Percentiles rank a stretch among this genome's conserved stretches.
Evolutionary conservation across 257 asterid genomes (phyloP).

Genomic region (Cinchona pubescens): DNA sequence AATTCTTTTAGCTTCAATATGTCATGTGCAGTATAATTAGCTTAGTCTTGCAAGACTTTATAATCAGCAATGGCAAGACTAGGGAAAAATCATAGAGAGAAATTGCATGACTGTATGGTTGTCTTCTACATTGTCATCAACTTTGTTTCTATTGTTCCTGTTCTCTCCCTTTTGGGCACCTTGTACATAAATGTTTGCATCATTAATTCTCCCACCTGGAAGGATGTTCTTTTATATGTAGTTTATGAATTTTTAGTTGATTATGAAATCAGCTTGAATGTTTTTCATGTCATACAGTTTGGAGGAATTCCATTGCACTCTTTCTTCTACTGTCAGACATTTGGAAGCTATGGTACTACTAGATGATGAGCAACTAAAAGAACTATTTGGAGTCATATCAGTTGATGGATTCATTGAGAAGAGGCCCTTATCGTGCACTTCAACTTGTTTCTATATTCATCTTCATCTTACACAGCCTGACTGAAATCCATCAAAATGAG

Average conservation of each 20-base stretch:
- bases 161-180: not conserved
- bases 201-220: not conserved
- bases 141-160: not conserved
- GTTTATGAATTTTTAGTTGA: not conserved
- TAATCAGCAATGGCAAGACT: not conserved
- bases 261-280: not conserved
- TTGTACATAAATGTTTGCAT: not conserved
- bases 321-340: slow-evolving; percentile 54
- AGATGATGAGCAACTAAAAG: slow-evolving; percentile 43
- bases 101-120: not conserved
- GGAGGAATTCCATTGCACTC: slow-evolving; percentile 59
- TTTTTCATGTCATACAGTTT: slow-evolving; percentile 44
- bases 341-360: slow-evolving; percentile 53
- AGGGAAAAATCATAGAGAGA: not conserved
- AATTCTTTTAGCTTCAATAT: not conserved
- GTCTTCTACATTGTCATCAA: too few relatives aligned
- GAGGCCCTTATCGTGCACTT: slow-evolving; percentile 72
- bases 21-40: not conserved
- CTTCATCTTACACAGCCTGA: slow-evolving; percentile 49
- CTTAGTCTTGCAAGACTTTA: not conserved
- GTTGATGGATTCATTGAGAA: slow-evolving; percentile 48
- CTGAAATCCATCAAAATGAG: slow-evolving; percentile 33
- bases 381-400: slow-evolving; percentile 53
- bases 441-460: slow-evolving; percentile 74
- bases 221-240: not conserved